Percentiles rank a stretch among this genome's conserved stretches.
Evolutionary conservation across 768 basidiomycete species (phyloP).

Genomic region (Boletellus ananiceps): DNA sequence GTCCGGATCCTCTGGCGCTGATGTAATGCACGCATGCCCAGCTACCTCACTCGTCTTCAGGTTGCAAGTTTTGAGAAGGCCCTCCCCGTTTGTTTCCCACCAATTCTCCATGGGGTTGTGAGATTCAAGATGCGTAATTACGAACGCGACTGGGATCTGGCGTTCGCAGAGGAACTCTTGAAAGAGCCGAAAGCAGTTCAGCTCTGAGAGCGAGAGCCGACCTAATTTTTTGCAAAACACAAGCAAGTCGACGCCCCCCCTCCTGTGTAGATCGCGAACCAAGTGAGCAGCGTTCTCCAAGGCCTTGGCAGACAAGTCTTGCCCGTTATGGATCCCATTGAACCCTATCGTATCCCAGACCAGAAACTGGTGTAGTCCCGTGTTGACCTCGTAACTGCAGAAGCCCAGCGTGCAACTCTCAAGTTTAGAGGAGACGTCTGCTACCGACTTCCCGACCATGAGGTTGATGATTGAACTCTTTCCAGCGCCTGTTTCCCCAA

Average conservation of each 20-base stretch:
- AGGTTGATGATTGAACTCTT: conserved; percentile 43
- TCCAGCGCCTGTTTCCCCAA: conserved; percentile 38
- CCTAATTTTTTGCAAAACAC: conserved; percentile 33
- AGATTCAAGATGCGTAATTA: conserved; percentile 38
- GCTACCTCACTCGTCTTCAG: conserved; percentile 13
- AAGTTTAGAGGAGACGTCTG: conserved; percentile 23
- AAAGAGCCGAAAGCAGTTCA: conserved; percentile 34
- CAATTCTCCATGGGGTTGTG: conserved; percentile 27
- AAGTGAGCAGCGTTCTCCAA: conserved; percentile 27
- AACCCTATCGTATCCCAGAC: conserved; percentile 33
- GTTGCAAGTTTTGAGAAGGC: conserved; percentile 8
- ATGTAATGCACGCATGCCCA: conserved; percentile 31
- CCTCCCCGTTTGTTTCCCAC: conserved; percentile 24
- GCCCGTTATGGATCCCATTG: conserved; percentile 13
- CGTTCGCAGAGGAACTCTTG: conserved; percentile 36
- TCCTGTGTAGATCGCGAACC: conserved; percentile 25
- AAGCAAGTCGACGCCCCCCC: conserved; percentile 36
- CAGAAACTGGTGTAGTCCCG: conserved; percentile 18
- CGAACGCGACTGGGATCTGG: conserved; percentile 36
- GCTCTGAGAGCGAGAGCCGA: conserved; percentile 25
- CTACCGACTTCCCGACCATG: conserved; percentile 22
- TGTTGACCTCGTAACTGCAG: conserved; percentile 19
- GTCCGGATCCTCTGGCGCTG: conserved; percentile 1
- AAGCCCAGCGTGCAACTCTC: conserved; percentile 33
- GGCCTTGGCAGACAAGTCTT: conserved; percentile 10